Evolutionary conservation across 2,329 filamentous ascomycete species (phyloP).

Genomic region (Ophiostoma ips): DNA sequence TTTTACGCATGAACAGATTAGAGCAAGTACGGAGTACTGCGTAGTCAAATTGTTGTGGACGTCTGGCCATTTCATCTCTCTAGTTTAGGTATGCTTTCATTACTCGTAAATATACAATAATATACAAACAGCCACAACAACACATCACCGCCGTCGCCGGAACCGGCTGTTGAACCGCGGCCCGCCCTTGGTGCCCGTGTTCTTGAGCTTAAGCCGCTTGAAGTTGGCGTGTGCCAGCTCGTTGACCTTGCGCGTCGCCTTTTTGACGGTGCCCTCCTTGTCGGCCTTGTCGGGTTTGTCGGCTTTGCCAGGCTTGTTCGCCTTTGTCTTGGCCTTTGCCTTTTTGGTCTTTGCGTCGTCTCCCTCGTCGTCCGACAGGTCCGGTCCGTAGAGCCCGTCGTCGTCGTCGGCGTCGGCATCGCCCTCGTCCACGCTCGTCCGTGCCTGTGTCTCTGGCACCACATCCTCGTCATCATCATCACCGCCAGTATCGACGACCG

Average conservation of each 20-base stretch:
- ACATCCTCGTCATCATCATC: slow-evolving; percentile 16
- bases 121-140: slow-evolving; percentile 4
- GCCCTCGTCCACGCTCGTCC: background rate
- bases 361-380: background rate
- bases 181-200: slow-evolving; percentile 48
- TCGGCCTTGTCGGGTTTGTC: background rate
- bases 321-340: background rate
- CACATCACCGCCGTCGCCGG: slow-evolving; percentile 28
- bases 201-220: slow-evolving; percentile 49
- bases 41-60: too few species aligned
- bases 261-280: slow-evolving; percentile 33
- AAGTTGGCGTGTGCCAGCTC: slow-evolving; percentile 52
- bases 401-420: slow-evolving; percentile 14
- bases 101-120: too few species aligned
- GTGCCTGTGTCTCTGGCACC: slow-evolving; percentile 17
- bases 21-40: background rate
- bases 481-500: slow-evolving; percentile 19
- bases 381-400: background rate
- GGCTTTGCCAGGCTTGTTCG: too few species aligned
- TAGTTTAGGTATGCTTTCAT: background rate
- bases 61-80: too few species aligned
- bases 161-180: slow-evolving; percentile 42
- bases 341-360: slow-evolving; percentile 11
- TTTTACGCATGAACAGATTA: background rate
- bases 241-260: slow-evolving; percentile 45